A percentile compares a stretch with the other conserved stretches of the same genome.
These are phyloP conservation scores for Volvariella volvacea DNA, from an alignment of 1,284 basidiomycete genomes.

Conservation along the genomic window DNA sequence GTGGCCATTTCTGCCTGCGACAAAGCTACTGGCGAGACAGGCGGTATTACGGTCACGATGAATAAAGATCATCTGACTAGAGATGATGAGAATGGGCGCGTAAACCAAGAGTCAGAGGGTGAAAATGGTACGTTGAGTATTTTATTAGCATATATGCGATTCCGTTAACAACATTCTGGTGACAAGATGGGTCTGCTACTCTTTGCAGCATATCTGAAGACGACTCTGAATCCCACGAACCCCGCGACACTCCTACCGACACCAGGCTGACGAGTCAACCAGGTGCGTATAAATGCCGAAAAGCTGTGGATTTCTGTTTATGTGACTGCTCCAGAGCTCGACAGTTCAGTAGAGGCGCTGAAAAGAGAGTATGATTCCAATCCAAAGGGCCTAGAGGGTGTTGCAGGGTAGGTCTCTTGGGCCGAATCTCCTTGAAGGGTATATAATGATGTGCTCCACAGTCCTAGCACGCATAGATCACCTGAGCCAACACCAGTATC, in stretches of 20 bases:
- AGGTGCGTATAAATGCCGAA: slow-evolving; percentile 79
- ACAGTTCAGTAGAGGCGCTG: slow-evolving; percentile 81
- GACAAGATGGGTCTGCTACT: slow-evolving; percentile 80
- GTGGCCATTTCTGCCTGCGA: slow-evolving; percentile 94
- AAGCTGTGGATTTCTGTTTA: slow-evolving; percentile 82
- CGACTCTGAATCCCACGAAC: slow-evolving; percentile 90
- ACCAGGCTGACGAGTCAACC: slow-evolving; percentile 88
- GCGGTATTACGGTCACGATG: slow-evolving; percentile 96
- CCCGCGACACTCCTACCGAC: slow-evolving; percentile 85
- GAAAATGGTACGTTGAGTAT: slow-evolving; percentile 72
- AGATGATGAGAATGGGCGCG: slow-evolving; percentile 98
- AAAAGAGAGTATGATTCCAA: slow-evolving; percentile 95
- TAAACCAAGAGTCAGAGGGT: slow-evolving; percentile 91
- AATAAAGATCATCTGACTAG: slow-evolving; percentile 98
- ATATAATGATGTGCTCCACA: slow-evolving; percentile 15
- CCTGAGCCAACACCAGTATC: no score
- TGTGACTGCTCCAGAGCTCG: slow-evolving; percentile 87
- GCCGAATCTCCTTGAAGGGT: slow-evolving; percentile 2
- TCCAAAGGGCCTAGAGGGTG: slow-evolving; percentile 92
- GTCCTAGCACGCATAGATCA: slow-evolving; percentile 93
- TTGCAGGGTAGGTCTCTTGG: slow-evolving; percentile 55
- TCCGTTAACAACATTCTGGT: slow-evolving; percentile 16
- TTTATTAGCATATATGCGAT: background rate
- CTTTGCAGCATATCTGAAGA: slow-evolving; percentile 87
- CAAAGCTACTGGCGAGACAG: slow-evolving; percentile 97